Percentiles rank a stretch among this genome's conserved stretches.
Evolutionary conservation across 2,329 filamentous ascomycete species (phyloP).

Genomic region (Grosmannia serpens): DNA sequence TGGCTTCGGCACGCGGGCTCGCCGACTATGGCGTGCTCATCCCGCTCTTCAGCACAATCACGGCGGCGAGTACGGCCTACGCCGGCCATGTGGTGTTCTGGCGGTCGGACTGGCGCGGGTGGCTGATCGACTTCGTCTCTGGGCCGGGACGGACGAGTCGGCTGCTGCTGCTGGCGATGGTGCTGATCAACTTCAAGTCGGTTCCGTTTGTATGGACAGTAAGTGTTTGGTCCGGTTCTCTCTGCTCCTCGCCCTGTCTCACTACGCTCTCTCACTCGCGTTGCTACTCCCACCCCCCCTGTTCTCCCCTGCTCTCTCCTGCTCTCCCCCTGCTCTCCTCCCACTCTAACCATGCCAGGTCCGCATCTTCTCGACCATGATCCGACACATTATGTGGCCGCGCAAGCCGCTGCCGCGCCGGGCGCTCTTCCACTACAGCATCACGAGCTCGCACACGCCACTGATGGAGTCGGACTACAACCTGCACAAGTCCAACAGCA

Average conservation of each 20-base stretch:
- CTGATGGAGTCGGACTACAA: slow-evolving; percentile 28
- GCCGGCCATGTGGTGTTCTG: slow-evolving; percentile 25
- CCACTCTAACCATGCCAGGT: slow-evolving; percentile 11
- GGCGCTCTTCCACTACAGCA: slow-evolving; percentile 25
- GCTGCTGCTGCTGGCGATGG: slow-evolving; percentile 41
- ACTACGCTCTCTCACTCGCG: too few relatives aligned
- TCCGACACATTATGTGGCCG: slow-evolving; percentile 18
- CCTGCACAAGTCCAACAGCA: slow-evolving; percentile 37
- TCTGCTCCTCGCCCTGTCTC: neutral
- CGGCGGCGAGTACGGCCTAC: slow-evolving; percentile 17
- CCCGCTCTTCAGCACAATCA: slow-evolving; percentile 31
- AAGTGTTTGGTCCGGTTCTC: slow-evolving; percentile 21
- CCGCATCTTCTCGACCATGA: slow-evolving; percentile 23
- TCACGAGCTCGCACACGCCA: slow-evolving; percentile 19
- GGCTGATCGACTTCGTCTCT: slow-evolving; percentile 34
- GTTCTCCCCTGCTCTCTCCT: neutral
- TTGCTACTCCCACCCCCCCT: neutral
- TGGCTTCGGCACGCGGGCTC: slow-evolving; percentile 1
- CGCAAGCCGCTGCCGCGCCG: slow-evolving; percentile 16
- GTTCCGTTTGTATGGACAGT: slow-evolving; percentile 68
- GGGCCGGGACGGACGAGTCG: slow-evolving; percentile 43
- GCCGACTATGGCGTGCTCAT: slow-evolving; percentile 15
- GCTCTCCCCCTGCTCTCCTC: too few relatives aligned
- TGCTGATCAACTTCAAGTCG: slow-evolving; percentile 59
- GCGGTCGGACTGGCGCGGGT: slow-evolving; percentile 28